Base-by-base conservation (phyloP, 2,329 filamentous ascomycete species). In the Ilyonectria mors-panacis region DNA sequence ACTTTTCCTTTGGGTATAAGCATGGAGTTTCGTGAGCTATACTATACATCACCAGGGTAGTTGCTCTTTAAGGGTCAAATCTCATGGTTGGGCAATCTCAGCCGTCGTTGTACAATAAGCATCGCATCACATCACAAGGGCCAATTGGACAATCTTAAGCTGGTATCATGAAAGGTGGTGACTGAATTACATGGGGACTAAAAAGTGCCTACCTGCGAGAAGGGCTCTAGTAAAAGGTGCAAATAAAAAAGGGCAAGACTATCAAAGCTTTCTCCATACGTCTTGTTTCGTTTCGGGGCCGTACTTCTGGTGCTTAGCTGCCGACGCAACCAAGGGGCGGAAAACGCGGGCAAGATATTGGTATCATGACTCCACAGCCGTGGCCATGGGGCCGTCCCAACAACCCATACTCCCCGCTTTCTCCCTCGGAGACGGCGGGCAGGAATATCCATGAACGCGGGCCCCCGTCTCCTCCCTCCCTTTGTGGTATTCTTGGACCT, bases 101-200 rank as follows among this genome's bases (percentile, higher is more conserved):
- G 55, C 28, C 35, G 57, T 53, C 30, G 39, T 39, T 44, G 50
- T 62, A 51, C 37, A 57, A 48, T 47, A 60, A 42, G 54, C 3
- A 62, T 61, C 45, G 48, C 50, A 39, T 63, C 44, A 67, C 48
- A 67, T 51, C 28, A 68, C 42, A 59, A 37, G 42, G 12, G 56
- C 35, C n/a, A 58, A 21, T 55, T 44, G 19, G 35, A 28, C 21
- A 66, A 59, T 45, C 33, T 59, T 53, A 64, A 79, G 78, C 75
- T 85, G 83, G 83, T 86, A 86, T 85, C 83, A 83, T 79, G 80
- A 73, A 64, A 74, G 68, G 59, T 78, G 79, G 77, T 77, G 81
- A 83, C 70, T 79, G 72, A 79, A 81, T 85, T 85, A 85, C 83
- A 85, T 84, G 79, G 77, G 81, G 78, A 81, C 81, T 83, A 83